Conservation (phyloP, 2,329 filamentous ascomycete genomes). For the Polytolypa hystricis region DNA sequence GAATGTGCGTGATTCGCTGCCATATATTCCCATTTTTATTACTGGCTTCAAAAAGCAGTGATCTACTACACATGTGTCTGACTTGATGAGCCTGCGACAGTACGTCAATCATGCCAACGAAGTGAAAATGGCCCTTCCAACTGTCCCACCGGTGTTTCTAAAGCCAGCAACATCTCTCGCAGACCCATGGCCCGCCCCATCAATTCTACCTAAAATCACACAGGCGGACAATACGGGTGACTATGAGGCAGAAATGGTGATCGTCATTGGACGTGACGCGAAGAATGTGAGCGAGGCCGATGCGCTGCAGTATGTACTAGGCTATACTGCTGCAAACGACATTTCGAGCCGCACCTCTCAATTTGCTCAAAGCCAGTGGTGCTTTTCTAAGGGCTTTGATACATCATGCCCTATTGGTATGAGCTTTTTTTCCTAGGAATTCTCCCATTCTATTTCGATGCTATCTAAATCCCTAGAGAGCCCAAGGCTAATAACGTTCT, state of each 20-base stretch:
- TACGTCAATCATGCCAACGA: slow-evolving; percentile 43
- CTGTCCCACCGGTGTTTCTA: slow-evolving; percentile 47
- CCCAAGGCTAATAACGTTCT: too few relatives aligned
- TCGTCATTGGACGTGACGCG: slow-evolving; percentile 43
- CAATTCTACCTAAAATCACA: slow-evolving; percentile 43
- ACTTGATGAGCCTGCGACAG: slow-evolving; percentile 15
- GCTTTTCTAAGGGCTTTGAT: slow-evolving; percentile 50
- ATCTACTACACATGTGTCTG: background rate
- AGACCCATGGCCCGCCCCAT: slow-evolving; percentile 43
- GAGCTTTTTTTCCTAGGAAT: too few relatives aligned
- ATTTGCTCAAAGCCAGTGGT: slow-evolving; percentile 45
- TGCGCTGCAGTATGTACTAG: slow-evolving; percentile 49
- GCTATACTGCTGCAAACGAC: slow-evolving; percentile 54
- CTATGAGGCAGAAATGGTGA: slow-evolving; percentile 49
- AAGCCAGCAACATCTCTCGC: slow-evolving; percentile 46
- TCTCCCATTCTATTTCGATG: too few relatives aligned
- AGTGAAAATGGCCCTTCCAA: slow-evolving; percentile 38
- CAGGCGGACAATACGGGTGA: slow-evolving; percentile 45
- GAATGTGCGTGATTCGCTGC: slow-evolving; percentile 36
- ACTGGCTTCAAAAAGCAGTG: too few relatives aligned
- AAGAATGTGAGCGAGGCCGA: slow-evolving; percentile 47
- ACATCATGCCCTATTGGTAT: slow-evolving; percentile 15
- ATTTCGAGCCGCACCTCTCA: slow-evolving; percentile 50
- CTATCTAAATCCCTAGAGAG: too few relatives aligned
- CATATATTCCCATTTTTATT: too few relatives aligned